Evolutionary conservation across 2,329 filamentous ascomycete species (phyloP).

Genomic region (Fusarium penzigii): DNA sequence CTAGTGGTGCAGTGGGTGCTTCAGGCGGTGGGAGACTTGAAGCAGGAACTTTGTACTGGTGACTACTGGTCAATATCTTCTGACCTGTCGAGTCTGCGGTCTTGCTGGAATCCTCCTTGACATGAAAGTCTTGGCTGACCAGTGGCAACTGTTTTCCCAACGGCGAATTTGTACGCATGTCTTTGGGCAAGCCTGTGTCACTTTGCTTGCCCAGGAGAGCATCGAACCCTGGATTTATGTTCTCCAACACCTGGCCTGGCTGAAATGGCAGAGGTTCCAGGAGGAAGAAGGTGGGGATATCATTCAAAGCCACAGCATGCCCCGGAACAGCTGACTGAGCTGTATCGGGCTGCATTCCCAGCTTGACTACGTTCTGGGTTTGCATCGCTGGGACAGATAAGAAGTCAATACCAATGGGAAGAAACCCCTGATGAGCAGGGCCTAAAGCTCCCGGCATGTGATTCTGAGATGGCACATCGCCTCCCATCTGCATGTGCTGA

Average conservation of each 20-base stretch:
- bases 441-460: not conserved
- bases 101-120: not conserved
- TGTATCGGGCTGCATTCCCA: not conserved
- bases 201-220: no score
- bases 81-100: not conserved
- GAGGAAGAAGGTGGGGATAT: not conserved
- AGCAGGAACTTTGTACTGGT: not conserved
- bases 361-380: not conserved
- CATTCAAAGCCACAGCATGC: not conserved
- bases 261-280: not conserved
- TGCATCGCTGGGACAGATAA: not conserved
- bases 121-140: not conserved
- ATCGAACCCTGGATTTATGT: no score
- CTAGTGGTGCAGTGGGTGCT: not conserved
- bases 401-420: not conserved
- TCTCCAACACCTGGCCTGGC: no score
- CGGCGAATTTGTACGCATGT: no score
- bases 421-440: not conserved
- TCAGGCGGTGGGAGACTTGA: not conserved
- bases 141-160: no score
- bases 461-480: not conserved
- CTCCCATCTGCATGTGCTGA: not conserved
- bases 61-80: not conserved
- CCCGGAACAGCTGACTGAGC: not conserved
- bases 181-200: no score